Base-by-base conservation (phyloP, 192 early-diverging fungal genomes). In the Phycomyces nitens region DNA sequence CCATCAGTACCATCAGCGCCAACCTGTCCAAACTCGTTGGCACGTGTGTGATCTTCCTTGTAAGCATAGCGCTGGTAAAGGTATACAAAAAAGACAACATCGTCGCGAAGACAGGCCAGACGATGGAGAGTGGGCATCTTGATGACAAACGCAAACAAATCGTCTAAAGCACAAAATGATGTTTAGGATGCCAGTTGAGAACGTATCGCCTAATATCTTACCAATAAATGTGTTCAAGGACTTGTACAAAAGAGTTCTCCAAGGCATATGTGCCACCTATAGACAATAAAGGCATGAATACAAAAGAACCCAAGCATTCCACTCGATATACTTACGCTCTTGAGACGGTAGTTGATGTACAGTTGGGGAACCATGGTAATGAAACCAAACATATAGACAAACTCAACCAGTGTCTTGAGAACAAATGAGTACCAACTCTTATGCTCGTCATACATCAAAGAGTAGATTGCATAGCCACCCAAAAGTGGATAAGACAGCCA, bases 161-260 rank as follows among this genome's bases (percentile, higher is more conserved):
- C 94, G 72, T 95, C 92, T 73, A 20, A 22, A 53, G 38, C 43
- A 23, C 20, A 53, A 8, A 21, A n/a, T 41, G 9, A 22, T 12
- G 14, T 21, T 38, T 26, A 43, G n/a, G 20, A 26, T 24, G 2
- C 5, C 42, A 51, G 20, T 29, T 27, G 34, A 0, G 24, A 1
- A 47, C 39, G 20, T 21, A 26, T 43, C 4, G 5, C 12, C 18
- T 22, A 1, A 9, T 9, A 14, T n/a, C 22, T 63, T 73, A 66
- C 71, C 72, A 64, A 86, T 79, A 53, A 86, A 82, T 10, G 87
- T 84, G 44, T 82, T 82, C 34, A 86, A 66, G 0, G 82, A 83
- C 73, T 96, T 96, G 81, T 96, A 96, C 87, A 92, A 92, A 65
- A 96, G 84, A 8, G 94, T 93, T 56, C 86, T 88, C 89, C 91